A percentile compares a stretch with the other conserved stretches of the same genome.
Evolutionary conservation across 1,139 yeast genomes (phyloP).

Genomic region (Diutina pseudorugosa): DNA sequence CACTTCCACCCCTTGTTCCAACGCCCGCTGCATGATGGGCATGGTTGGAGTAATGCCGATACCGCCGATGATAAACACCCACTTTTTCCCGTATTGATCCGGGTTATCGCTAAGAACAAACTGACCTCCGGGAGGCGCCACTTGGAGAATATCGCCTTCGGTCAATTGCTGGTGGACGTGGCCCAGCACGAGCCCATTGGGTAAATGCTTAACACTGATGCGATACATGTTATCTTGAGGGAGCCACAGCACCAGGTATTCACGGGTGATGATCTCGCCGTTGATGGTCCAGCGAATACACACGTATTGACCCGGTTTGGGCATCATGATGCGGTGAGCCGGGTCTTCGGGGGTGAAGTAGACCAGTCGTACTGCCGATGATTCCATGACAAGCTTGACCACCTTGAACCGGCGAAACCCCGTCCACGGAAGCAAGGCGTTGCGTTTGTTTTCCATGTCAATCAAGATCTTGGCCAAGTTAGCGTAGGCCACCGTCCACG

Average conservation of each 20-base stretch:
- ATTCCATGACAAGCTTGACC: slow-evolving; percentile 30
- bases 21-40: slow-evolving; percentile 34
- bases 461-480: slow-evolving; percentile 56
- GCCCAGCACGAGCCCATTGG: slow-evolving; percentile 34
- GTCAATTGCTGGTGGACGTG: slow-evolving; percentile 36
- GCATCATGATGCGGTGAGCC: slow-evolving; percentile 16
- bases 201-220: slow-evolving; percentile 37
- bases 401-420: slow-evolving; percentile 45
- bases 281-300: slow-evolving; percentile 33
- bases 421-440: slow-evolving; percentile 36
- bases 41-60: slow-evolving; percentile 59
- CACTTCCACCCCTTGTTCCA: slow-evolving; percentile 16
- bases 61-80: slow-evolving; percentile 44
- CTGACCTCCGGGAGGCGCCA: slow-evolving; percentile 53
- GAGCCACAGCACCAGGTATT: slow-evolving; percentile 36
- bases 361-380: slow-evolving; percentile 37
- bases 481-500: slow-evolving; percentile 57
- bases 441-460: slow-evolving; percentile 37
- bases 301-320: slow-evolving; percentile 45
- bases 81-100: slow-evolving; percentile 17
- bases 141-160: slow-evolving; percentile 36
- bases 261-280: slow-evolving; percentile 29
- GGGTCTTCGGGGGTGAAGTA: slow-evolving; percentile 39
- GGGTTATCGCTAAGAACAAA: slow-evolving; percentile 21
- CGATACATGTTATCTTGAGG: slow-evolving; percentile 24